Evolutionary conservation across 768 basidiomycete genomes (phyloP).

Genomic region (Austroboletus eburneus): DNA sequence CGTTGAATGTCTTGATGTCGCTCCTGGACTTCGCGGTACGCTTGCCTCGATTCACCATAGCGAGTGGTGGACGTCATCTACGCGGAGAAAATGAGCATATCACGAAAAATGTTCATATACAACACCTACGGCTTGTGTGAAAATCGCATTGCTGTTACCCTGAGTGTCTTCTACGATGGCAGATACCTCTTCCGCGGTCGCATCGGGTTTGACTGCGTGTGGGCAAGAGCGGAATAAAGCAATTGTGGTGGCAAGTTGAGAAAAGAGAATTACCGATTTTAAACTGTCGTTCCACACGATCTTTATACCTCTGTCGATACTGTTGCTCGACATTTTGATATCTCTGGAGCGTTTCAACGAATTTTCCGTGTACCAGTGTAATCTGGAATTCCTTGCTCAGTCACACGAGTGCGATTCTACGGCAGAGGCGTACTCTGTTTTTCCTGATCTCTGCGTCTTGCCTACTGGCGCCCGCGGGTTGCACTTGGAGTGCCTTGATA

Average conservation of each 20-base stretch:
- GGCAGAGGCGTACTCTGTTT: slow-evolving; percentile 22
- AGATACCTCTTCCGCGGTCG: slow-evolving; percentile 74
- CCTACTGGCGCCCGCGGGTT: slow-evolving; percentile 28
- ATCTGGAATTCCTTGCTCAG: slow-evolving; percentile 36
- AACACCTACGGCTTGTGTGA: slow-evolving; percentile 61
- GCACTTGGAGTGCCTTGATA: slow-evolving; percentile 52
- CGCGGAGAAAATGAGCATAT: neutral
- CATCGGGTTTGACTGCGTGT: slow-evolving; percentile 74
- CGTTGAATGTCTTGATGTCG: slow-evolving; percentile 80
- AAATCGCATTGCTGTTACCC: slow-evolving; percentile 61
- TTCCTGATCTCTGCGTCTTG: slow-evolving; percentile 46
- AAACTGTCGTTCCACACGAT: slow-evolving; percentile 70
- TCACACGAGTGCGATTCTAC: neutral
- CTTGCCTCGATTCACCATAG: slow-evolving; percentile 79
- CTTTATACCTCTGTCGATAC: slow-evolving; percentile 57
- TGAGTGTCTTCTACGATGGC: slow-evolving; percentile 62
- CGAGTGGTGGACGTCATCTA: slow-evolving; percentile 73
- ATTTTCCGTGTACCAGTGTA: slow-evolving; percentile 59
- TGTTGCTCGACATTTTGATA: slow-evolving; percentile 77
- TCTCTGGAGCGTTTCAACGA: slow-evolving; percentile 70
- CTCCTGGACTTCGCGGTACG: slow-evolving; percentile 84
- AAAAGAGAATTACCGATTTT: slow-evolving; percentile 53
- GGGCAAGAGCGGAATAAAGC: neutral
- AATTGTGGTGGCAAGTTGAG: neutral
- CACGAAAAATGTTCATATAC: neutral